Evolutionary conservation across 2,329 filamentous ascomycete species (phyloP).

Genomic region (Grosmannia huntii): DNA sequence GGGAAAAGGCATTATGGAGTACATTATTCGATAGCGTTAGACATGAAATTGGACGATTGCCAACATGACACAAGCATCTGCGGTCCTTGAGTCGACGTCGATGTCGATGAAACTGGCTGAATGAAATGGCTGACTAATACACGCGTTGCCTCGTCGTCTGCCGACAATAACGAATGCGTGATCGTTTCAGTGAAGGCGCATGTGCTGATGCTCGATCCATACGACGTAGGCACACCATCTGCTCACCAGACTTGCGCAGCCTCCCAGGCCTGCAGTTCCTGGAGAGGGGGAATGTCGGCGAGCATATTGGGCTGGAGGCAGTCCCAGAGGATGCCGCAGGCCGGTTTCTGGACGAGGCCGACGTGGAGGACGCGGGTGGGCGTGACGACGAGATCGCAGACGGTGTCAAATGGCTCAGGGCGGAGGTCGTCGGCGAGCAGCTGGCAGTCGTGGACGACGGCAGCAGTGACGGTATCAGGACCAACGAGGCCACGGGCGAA

Average conservation of each 20-base stretch:
- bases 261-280: neutral
- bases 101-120: neutral
- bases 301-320: constrained; percentile 3
- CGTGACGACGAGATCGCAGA: constrained; percentile 4
- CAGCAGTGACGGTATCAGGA: neutral
- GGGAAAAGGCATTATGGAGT: too few relatives aligned
- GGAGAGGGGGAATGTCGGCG: constrained; percentile 1
- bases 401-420: constrained; percentile 2
- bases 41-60: too few relatives aligned
- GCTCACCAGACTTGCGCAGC: too few relatives aligned
- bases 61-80: too few relatives aligned
- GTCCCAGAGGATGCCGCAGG: constrained; percentile 2
- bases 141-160: too few relatives aligned
- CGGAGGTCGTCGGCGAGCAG: neutral
- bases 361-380: neutral
- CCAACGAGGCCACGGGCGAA: neutral
- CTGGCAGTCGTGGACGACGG: constrained; percentile 6
- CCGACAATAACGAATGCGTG: too few relatives aligned
- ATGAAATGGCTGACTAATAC: constrained; percentile 36
- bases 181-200: too few relatives aligned
- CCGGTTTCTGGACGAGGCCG: neutral
- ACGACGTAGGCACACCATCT: too few relatives aligned
- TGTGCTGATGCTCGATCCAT: too few relatives aligned
- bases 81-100: neutral
- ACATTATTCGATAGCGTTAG: too few relatives aligned